phyloP scores from a whole-genome alignment of 2,329 filamentous ascomycete genomes.

The Apiospora marii region DNA sequence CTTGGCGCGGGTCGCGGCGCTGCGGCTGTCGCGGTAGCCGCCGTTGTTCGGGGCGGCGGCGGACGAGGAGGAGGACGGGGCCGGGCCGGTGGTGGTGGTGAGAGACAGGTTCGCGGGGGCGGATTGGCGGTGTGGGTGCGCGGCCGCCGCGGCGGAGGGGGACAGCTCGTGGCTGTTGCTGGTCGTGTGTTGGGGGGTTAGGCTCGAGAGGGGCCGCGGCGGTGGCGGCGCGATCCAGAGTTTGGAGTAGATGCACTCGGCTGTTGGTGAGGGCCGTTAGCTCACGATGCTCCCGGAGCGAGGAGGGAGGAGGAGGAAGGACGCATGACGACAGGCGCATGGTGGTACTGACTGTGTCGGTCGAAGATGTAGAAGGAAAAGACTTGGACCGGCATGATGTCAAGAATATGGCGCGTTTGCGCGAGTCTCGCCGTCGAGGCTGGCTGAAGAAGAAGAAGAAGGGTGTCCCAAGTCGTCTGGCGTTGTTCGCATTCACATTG shows the following conservation, averaged over 20 bases:
- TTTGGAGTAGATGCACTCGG: slow-evolving; percentile 96
- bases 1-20: slow-evolving; percentile 46
- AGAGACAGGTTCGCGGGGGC: background rate
- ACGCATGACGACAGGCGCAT: slow-evolving; percentile 12
- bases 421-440: background rate
- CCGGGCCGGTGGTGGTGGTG: background rate
- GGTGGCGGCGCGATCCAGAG: slow-evolving; percentile 71
- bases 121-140: slow-evolving; percentile 29
- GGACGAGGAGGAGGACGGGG: slow-evolving; percentile 27
- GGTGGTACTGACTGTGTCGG: slow-evolving; percentile 78
- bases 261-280: slow-evolving; percentile 54
- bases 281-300: background rate
- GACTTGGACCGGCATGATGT: slow-evolving; percentile 75
- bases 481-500: slow-evolving; percentile 12
- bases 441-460: background rate
- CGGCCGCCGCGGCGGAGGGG: slow-evolving; percentile 32
- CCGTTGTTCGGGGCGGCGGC: slow-evolving; percentile 23
- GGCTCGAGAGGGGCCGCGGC: slow-evolving; percentile 4
- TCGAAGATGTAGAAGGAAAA: slow-evolving; percentile 99
- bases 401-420: slow-evolving; percentile 20
- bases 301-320: slow-evolving; percentile 3
- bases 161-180: slow-evolving; percentile 57
- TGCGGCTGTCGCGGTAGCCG: slow-evolving; percentile 37
- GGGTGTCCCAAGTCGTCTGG: slow-evolving; percentile 7
- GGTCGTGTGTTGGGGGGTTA: slow-evolving; percentile 41